Evolutionary conservation across 106 monocot genomes (phyloP).

Genomic region (Platanthera zijinensis): DNA sequence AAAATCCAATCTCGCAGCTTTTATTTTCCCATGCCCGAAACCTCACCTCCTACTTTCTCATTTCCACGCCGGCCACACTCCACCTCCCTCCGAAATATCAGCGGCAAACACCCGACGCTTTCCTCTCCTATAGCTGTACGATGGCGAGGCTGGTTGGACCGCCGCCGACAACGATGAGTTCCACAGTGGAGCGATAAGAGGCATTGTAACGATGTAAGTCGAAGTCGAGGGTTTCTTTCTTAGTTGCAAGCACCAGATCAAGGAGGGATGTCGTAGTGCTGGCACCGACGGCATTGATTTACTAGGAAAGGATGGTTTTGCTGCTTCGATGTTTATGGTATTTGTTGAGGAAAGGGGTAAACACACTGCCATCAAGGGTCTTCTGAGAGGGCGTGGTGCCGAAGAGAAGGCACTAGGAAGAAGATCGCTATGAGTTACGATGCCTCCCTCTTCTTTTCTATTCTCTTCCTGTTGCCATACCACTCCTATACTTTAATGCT

Average conservation of each 20-base stretch:
- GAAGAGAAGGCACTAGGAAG: constrained; percentile 37
- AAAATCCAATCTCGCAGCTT: too few relatives aligned
- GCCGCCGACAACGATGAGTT: constrained; percentile 77
- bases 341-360: constrained; percentile 19
- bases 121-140: constrained; percentile 24
- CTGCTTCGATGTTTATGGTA: constrained; percentile 9
- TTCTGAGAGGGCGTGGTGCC: constrained; percentile 25
- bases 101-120: too few relatives aligned
- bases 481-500: too few relatives aligned
- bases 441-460: too few relatives aligned
- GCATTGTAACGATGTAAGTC: constrained; percentile 73
- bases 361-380: neutral
- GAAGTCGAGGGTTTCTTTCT: constrained; percentile 77
- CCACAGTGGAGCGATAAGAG: constrained; percentile 26
- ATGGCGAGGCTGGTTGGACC: constrained; percentile 87
- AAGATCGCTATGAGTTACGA: constrained; percentile 58
- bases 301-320: neutral
- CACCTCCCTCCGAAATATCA: too few relatives aligned
- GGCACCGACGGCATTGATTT: neutral
- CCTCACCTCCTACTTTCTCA: too few relatives aligned
- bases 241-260: constrained; percentile 67
- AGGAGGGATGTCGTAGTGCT: constrained; percentile 23
- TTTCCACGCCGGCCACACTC: too few relatives aligned
- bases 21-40: too few relatives aligned
- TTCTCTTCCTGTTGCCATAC: too few relatives aligned